Base-by-base conservation (phyloP, 129 eudicot genomes). In the Gnaphalium uliginosum region DNA sequence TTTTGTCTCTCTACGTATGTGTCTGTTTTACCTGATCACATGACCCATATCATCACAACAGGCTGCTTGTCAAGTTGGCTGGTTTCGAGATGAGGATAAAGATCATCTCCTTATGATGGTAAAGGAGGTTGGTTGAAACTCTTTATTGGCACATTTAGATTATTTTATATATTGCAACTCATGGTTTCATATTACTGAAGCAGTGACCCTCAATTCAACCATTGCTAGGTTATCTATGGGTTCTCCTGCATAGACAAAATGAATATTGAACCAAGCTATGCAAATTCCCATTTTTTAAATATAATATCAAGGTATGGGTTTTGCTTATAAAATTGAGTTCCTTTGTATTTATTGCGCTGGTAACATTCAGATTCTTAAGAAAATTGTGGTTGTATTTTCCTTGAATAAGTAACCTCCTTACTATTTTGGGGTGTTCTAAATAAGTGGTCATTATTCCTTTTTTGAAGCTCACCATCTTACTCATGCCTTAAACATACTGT, bases 61-160 rank as follows among this genome's bases (percentile, higher is more conserved):
- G 85, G 73, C 74, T 76, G 81, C 81, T 76, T 81, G 81, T 76
- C 59, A 64, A 72, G 19, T 54, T 81, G 85, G 85, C 35, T 81
- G 85, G 85, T 81, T 76, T 76, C 56, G 56, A 64, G 73, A 64
- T 39, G 51, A 17, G 66, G 78, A 69, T 63, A 81, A 51, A 70
- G 25, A 76, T 41, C 62, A 58, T 27, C 78, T 81, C n/a, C 78
- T 76, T 71, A 62, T 53, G 69, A 76, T 81, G 39, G 81, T 56
- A 63, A 66, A 53, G 27, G 70, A 81, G 85, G 85, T 81, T 69
- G 73, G 81, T 70, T 64, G 39, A 75, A 76, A 73, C 54, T 76
- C 53, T 69, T 68, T 30, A 10, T 64, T 64, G 26, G 18, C 39
- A 22, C 14, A 6, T 27, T 51, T 33, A 53, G 29, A 39, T 62